Base-by-base conservation (phyloP, 805 yeast species). In the Candida mattraensis region DNA sequence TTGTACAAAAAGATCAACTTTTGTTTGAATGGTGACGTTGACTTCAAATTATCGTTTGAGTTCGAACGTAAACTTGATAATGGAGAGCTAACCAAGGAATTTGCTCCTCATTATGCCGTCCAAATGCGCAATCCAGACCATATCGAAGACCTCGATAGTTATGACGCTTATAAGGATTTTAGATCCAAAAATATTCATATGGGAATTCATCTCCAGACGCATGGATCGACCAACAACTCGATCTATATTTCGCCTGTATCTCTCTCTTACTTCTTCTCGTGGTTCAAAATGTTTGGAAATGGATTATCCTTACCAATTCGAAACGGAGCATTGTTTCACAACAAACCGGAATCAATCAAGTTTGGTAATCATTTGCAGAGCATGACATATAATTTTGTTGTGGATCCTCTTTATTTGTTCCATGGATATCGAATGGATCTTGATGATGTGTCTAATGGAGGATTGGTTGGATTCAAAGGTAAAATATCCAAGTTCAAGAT, bases 201-300 rank as follows among this genome's bases (percentile, higher is more conserved):
- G 70, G 77, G 86, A 0, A 61, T 83, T 23, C 69, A 79, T n/a
- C 59, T 66, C 10, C 30, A 48, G 2, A 37, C 56, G 5, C 39
- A 37, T 4, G 33, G 34, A 10, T 38, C 50, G 5, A 52, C 72
- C 4, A 74, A 78, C 46, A 89, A 88, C 59, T 67, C 87, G 0
- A 69, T 86, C 28, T 93, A 87, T 54, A 61, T 91, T 28, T 69
- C 87, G 3, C 95, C 95, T 1, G 67, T 64, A 5, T 72, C 80
- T 0, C 65, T 89, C 45, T 53, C 62, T 11, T 82, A 76, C 39
- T 87, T 91, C 61, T 74, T 77, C 46, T 53, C 60, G 4, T 91
- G 97, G 97, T 88, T 95, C 89, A 66, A 64, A 21, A 69, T 85
- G 47, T 89, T 89, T 58, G 74, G 83, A n/a, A 81, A 87, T 17